These are phyloP conservation scores for Cadophora gregata DNA, from an alignment of 2,329 filamentous ascomycete genomes.

Conservation along the genomic window DNA sequence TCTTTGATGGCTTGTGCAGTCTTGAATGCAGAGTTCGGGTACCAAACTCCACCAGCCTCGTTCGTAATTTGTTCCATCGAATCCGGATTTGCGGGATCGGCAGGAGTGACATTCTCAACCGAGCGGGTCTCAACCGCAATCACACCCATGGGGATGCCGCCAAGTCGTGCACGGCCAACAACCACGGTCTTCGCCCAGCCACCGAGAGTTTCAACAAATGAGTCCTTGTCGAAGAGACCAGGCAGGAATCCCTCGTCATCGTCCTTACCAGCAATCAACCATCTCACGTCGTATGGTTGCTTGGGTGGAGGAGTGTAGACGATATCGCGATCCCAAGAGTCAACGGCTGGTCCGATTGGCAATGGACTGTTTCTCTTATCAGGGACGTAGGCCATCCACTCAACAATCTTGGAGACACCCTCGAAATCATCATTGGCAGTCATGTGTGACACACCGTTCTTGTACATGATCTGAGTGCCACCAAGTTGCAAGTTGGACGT, in stretches of 20 bases:
- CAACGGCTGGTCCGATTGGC: slow-evolving; percentile 85
- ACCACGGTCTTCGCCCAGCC: slow-evolving; percentile 98
- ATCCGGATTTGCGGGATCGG: slow-evolving; percentile 96
- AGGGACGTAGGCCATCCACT: slow-evolving; percentile 97
- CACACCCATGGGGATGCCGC: slow-evolving; percentile 97
- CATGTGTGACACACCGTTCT: slow-evolving; percentile 99
- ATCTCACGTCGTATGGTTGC: slow-evolving; percentile 89
- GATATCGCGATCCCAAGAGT: slow-evolving; percentile 93
- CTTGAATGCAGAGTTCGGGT: slow-evolving; percentile 99
- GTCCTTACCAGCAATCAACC: slow-evolving; percentile 88
- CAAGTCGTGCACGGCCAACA: slow-evolving; percentile 92
- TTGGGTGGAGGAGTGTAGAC: slow-evolving; percentile 78
- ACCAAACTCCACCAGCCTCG: slow-evolving; percentile 99
- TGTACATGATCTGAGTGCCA: slow-evolving; percentile 99
- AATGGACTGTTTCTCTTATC: slow-evolving; percentile 93
- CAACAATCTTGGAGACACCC: slow-evolving; percentile 95
- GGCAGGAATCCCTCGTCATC: slow-evolving; percentile 81
- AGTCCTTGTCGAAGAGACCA: slow-evolving; percentile 95
- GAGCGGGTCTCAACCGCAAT: slow-evolving; percentile 96
- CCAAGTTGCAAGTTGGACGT: slow-evolving; percentile 98
- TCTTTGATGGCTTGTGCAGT: slow-evolving; percentile 98
- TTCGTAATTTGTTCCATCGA: slow-evolving; percentile 95
- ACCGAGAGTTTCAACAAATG: slow-evolving; percentile 94
- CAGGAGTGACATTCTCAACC: slow-evolving; percentile 95
- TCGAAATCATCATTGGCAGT: slow-evolving; percentile 97